Evolutionary conservation across 176 grass and related monocot genomes (phyloP).

Genomic region (Stipa capillata): DNA sequence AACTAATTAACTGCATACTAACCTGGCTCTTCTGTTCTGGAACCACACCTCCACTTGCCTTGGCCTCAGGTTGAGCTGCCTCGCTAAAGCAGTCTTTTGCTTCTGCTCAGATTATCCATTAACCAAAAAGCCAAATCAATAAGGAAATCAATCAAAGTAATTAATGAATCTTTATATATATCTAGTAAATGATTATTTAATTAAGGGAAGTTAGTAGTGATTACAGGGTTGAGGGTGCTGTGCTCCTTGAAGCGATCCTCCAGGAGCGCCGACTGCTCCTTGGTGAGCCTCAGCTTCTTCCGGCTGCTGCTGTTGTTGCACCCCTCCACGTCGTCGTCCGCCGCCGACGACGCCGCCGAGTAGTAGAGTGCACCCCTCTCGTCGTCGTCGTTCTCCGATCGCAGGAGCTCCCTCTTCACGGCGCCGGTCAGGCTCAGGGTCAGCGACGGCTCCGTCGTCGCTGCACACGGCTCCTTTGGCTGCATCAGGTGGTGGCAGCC

Average conservation of each 20-base stretch:
- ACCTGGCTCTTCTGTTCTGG: conserved; percentile 97
- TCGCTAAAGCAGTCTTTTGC: conserved; percentile 64
- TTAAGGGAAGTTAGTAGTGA: not conserved
- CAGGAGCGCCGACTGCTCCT: conserved; percentile 74
- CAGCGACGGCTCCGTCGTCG: conserved; percentile 27
- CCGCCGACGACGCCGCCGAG: conserved; percentile 6
- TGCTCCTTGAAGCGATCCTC: conserved; percentile 83
- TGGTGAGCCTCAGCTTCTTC: conserved; percentile 85
- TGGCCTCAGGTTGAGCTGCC: conserved; percentile 68
- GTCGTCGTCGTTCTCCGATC: conserved; percentile 16
- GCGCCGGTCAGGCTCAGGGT: conserved; percentile 39
- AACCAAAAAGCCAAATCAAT: not conserved
- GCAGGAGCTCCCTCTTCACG: conserved; percentile 32
- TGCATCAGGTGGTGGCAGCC: not conserved
- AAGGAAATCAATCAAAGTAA: not conserved
- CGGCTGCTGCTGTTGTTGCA: conserved; percentile 25
- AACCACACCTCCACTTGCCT: conserved; percentile 99
- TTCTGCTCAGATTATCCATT: conserved; percentile 40
- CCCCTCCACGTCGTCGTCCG: conserved; percentile 45
- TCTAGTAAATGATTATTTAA: not conserved
- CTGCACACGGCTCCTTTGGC: not conserved
- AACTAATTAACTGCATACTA: not conserved
- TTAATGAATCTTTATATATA: no score
- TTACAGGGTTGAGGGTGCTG: conserved; percentile 69
- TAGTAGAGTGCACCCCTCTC: conserved; percentile 28